Percentiles rank a stretch among this genome's conserved stretches.
Conservation (phyloP, 2,329 filamentous ascomycete genomes). For the Fusarium begoniae region DNA sequence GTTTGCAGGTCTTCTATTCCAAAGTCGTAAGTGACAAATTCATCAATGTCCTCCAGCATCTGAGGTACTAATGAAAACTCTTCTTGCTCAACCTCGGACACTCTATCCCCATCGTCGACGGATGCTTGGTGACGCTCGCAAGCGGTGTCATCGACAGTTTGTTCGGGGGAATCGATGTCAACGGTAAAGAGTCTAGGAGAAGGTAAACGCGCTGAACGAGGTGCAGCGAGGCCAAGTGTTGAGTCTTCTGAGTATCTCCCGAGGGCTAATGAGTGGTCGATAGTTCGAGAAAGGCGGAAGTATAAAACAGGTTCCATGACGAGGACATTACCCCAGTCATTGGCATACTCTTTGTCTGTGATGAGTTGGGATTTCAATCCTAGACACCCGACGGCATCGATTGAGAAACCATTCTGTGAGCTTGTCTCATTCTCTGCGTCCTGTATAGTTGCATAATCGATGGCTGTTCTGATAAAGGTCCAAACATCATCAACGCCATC, state of each 20-base stretch:
- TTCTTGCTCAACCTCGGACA: background rate
- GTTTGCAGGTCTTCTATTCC: background rate
- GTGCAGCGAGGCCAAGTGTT: background rate
- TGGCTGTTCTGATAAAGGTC: conserved; percentile 7
- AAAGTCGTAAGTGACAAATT: background rate
- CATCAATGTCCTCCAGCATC: background rate
- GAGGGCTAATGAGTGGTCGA: conserved; percentile 15
- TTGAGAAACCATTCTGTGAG: too few species aligned
- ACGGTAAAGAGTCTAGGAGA: background rate
- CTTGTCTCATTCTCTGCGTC: background rate
- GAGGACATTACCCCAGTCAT: conserved; percentile 19
- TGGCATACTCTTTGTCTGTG: background rate
- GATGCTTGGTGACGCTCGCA: background rate
- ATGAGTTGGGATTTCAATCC: background rate
- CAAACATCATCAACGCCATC: conserved; percentile 25
- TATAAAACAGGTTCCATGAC: conserved; percentile 10
- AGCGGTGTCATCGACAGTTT: too few species aligned
- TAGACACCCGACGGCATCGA: background rate
- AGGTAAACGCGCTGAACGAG: background rate
- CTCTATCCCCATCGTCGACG: background rate
- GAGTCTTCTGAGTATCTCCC: conserved; percentile 11
- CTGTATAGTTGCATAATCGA: conserved; percentile 2
- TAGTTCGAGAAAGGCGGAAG: conserved; percentile 14
- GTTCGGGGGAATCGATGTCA: background rate
- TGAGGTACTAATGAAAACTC: background rate